phyloP scores from a whole-genome alignment of 2,329 filamentous ascomycete species.

The Thielaviopsis populi region DNA sequence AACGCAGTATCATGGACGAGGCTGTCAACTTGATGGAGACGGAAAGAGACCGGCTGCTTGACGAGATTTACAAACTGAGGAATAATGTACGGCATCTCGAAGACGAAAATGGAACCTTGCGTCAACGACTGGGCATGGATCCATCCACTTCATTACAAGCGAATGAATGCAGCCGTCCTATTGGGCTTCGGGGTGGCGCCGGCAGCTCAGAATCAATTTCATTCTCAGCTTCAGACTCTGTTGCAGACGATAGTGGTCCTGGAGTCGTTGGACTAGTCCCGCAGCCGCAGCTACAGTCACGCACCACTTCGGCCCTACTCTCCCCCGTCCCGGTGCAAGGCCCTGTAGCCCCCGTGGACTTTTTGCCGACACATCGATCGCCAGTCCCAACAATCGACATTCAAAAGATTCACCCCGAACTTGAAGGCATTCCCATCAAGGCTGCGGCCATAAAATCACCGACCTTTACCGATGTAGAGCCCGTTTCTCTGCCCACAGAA shows the following conservation, averaged over 20 bases:
- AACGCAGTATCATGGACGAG: conserved; percentile 38
- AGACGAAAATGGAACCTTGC: conserved; percentile 25
- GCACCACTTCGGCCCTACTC: conserved; percentile 1
- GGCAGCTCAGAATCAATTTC: conserved; percentile 16
- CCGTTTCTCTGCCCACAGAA: neutral
- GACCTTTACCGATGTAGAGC: conserved; percentile 32
- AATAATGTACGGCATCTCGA: conserved; percentile 27
- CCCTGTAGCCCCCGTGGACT: conserved; percentile 22
- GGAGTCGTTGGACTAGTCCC: neutral
- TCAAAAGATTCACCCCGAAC: conserved; percentile 39
- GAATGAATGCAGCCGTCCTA: neutral
- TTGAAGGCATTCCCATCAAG: conserved; percentile 46
- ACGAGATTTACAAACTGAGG: conserved; percentile 29
- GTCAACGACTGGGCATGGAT: neutral
- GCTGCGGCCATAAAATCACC: conserved; percentile 36
- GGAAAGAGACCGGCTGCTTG: conserved; percentile 30
- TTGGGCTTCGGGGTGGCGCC: conserved; percentile 11
- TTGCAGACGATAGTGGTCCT: conserved; percentile 11
- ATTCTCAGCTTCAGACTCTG: conserved; percentile 17
- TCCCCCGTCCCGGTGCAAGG: conserved; percentile 10
- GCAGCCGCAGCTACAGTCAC: neutral
- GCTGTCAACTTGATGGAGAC: conserved; percentile 33
- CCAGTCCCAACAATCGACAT: conserved; percentile 40
- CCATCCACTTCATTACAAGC: neutral
- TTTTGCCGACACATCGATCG: conserved; percentile 22